These are phyloP conservation scores for Byssoonygena ceratinophila DNA, from an alignment of 2,329 filamentous ascomycete genomes.

Conservation along the genomic window DNA sequence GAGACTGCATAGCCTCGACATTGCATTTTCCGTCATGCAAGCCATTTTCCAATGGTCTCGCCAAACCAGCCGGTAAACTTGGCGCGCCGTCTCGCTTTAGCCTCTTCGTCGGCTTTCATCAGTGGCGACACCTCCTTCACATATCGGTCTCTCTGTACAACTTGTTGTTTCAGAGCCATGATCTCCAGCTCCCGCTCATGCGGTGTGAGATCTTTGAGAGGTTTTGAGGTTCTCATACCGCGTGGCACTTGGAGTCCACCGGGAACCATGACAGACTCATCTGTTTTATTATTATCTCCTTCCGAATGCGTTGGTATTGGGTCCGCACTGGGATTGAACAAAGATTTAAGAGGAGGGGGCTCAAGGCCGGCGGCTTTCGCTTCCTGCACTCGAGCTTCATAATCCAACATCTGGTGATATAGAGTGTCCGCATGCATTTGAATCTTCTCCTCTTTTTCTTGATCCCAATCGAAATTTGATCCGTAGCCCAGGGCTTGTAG, in stretches of 20 bases:
- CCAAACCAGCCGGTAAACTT: constrained; percentile 36
- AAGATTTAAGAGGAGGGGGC: constrained; percentile 35
- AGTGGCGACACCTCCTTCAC: constrained; percentile 28
- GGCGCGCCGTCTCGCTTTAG: constrained; percentile 30
- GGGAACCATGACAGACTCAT: constrained; percentile 26
- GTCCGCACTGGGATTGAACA: constrained; percentile 33
- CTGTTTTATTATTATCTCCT: constrained; percentile 2
- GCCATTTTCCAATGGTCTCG: constrained; percentile 35
- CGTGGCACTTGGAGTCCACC: constrained; percentile 29
- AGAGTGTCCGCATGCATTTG: constrained; percentile 92
- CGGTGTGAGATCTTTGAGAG: constrained; percentile 34
- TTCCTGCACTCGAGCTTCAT: constrained; percentile 64
- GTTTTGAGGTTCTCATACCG: constrained; percentile 30
- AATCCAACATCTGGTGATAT: constrained; percentile 74
- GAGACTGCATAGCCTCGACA: no score
- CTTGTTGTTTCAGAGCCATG: constrained; percentile 29
- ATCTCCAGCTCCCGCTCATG: constrained; percentile 40
- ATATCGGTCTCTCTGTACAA: constrained; percentile 31
- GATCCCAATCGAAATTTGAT: constrained; percentile 52
- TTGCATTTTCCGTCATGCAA: no score
- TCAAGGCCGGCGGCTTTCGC: constrained; percentile 36
- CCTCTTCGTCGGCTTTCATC: constrained; percentile 30
- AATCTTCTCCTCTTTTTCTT: constrained; percentile 69
- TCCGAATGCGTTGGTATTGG: constrained; percentile 9
- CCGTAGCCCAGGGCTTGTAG: constrained; percentile 84